Conservation (phyloP, 345 rosid species). For the Euclidium syriacum region DNA sequence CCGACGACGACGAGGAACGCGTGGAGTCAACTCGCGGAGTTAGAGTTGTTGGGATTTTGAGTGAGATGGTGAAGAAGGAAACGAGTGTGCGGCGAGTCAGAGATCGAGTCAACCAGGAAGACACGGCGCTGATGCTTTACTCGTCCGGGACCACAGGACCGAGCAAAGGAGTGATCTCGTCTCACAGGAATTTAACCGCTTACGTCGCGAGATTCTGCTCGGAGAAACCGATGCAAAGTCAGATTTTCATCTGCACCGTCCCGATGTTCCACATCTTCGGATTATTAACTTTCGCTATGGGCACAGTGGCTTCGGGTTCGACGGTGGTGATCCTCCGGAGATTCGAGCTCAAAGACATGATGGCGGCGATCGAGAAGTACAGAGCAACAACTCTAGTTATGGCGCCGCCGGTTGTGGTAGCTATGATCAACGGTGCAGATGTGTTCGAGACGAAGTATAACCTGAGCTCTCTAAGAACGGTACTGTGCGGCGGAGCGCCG, state of each 20-base stretch:
- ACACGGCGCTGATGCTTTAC: conserved; percentile 74
- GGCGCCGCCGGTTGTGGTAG: conserved; percentile 73
- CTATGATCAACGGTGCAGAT: conserved; percentile 53
- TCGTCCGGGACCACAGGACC: conserved; percentile 85
- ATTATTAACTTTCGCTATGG: conserved; percentile 46
- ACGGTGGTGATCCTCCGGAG: conserved; percentile 57
- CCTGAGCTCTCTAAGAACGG: conserved; percentile 49
- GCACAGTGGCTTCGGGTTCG: conserved; percentile 52
- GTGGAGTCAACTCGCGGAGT: background rate
- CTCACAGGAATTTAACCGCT: conserved; percentile 61
- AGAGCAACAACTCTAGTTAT: conserved; percentile 50
- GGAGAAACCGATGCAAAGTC: conserved; percentile 40
- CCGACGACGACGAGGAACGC: conserved; percentile 27
- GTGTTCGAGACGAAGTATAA: conserved; percentile 46
- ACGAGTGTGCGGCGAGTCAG: conserved; percentile 30
- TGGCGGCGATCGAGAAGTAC: conserved; percentile 46
- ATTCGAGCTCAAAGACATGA: conserved; percentile 64
- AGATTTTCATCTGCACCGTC: conserved; percentile 56
- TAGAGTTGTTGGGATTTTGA: conserved; percentile 35
- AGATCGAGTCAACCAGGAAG: conserved; percentile 58
- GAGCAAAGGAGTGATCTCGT: conserved; percentile 76
- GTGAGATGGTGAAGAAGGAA: conserved; percentile 42
- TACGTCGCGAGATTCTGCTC: conserved; percentile 44
- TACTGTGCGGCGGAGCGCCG: conserved; percentile 75
- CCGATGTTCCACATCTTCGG: conserved; percentile 90